phyloP scores from a whole-genome alignment of 768 basidiomycete genomes.

The Boletus pseudopeckii region DNA sequence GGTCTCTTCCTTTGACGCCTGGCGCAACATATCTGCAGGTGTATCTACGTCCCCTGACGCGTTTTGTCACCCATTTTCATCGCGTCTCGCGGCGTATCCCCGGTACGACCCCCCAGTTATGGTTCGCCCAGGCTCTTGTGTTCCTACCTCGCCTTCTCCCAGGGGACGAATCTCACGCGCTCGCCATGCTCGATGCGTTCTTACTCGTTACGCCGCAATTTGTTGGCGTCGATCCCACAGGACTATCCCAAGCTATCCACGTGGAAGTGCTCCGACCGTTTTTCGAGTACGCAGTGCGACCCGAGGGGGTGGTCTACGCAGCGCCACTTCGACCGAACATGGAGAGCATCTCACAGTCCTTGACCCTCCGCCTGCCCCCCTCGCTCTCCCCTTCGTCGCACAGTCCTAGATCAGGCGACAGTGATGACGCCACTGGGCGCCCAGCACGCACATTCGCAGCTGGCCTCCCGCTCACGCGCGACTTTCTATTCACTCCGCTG shows the following conservation, averaged over 20 bases:
- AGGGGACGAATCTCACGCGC: constrained; percentile 68
- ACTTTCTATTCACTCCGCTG: constrained; percentile 70
- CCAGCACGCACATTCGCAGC: constrained; percentile 3
- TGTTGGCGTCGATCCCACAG: constrained; percentile 22
- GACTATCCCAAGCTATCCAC: constrained; percentile 26
- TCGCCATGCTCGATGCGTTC: constrained; percentile 34
- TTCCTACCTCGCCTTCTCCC: constrained; percentile 56
- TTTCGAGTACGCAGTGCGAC: constrained; percentile 45
- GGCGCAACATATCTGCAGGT: constrained; percentile 6
- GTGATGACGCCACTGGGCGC: neutral
- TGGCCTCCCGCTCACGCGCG: constrained; percentile 48
- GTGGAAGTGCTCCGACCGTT: constrained; percentile 46
- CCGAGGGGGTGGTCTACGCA: constrained; percentile 40
- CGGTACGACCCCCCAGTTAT: constrained; percentile 50
- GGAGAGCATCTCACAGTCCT: constrained; percentile 51
- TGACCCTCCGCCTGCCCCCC: constrained; percentile 48
- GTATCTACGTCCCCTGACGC: constrained; percentile 48
- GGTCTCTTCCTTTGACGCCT: constrained; percentile 33
- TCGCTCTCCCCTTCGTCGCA: neutral
- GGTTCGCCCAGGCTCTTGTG: constrained; percentile 64
- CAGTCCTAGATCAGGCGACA: neutral
- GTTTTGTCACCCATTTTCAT: constrained; percentile 53
- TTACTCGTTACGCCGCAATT: constrained; percentile 18
- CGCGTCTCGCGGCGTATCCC: constrained; percentile 57
- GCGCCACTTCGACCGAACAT: constrained; percentile 51